Evolutionary conservation across 805 yeast species (phyloP), one percentile per base, ranked within the genome.

Genomic region (Lipomyces yamadae): DNA sequence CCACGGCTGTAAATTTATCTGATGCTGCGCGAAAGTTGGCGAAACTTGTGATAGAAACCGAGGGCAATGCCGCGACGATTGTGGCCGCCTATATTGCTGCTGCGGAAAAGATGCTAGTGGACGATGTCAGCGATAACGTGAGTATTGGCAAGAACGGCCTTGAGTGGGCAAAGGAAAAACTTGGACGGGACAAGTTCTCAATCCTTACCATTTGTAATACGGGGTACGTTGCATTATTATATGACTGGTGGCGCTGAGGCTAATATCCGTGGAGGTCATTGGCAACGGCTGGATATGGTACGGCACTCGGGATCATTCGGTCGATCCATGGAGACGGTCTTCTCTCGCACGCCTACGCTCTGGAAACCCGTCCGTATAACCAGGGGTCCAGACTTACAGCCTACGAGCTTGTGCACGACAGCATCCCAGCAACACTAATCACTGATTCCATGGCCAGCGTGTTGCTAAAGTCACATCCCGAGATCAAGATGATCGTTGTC

Each of bases 231-330:
- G 5, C 34, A 11, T 34, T 30, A 15, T 37, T 48, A 15, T 48
- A 15, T n/a, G 7, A 58, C 11, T 35, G 13, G 34, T n/a, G 2
- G 32, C 29, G 33, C 35, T n/a, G 53, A 60, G 32, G 55, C 54
- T 11, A 33, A 30, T 39, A 32, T 13, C 10, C 10, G 32, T 53
- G 42, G 34, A 65, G 70, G 0, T 91, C 98, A 0, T 81, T 94
- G 66, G 99, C 99, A 0, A 94, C 99, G 1, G 91, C 98, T 3
- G 98, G 98, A 1, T 94, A 92, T 76, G 99, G 99, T 37, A 94
- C 99, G 4, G 98, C 98, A 0, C 82, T 94, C 37, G 98, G 99
- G 13, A 91, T 95, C 32, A 86, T 94, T 52, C 85, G 98, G 71
- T 86, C 97, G 0, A 81, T 90, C 68, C 84, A 77, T 62, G 70